These are phyloP conservation scores for Aspergillus costaricaensis DNA, from an alignment of 2,329 filamentous ascomycete genomes.

Conservation along the genomic window DNA sequence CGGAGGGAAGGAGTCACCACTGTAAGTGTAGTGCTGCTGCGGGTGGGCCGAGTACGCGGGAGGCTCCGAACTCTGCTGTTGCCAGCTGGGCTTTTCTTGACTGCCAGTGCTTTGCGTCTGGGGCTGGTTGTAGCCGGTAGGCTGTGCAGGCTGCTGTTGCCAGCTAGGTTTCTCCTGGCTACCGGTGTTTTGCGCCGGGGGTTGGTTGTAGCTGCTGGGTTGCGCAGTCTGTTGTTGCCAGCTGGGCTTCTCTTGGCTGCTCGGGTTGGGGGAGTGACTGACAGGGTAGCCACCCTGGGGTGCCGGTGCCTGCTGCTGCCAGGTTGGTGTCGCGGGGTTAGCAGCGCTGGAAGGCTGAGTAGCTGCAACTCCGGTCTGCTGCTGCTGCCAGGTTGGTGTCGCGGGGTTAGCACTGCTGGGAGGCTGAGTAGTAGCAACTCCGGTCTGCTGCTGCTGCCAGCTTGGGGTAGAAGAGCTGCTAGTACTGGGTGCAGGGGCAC, in stretches of 20 bases:
- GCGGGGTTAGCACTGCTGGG: neutral
- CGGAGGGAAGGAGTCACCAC: conserved; percentile 41
- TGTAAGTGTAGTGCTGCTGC: conserved; percentile 30
- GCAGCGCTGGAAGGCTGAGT: conserved; percentile 5
- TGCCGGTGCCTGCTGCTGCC: conserved; percentile 10
- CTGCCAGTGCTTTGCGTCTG: conserved; percentile 8
- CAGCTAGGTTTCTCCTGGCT: conserved; percentile 8
- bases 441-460: conserved; percentile 10
- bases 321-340: neutral
- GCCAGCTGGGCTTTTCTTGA: conserved; percentile 7
- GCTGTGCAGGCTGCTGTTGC: conserved; percentile 8
- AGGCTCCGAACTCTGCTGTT: neutral
- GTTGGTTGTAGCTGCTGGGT: conserved; percentile 3
- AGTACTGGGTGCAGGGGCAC: neutral
- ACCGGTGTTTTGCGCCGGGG: neutral
- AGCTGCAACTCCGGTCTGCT: conserved; percentile 4
- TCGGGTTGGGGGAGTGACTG: neutral
- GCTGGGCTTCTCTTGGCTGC: conserved; percentile 7
- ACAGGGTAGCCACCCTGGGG: conserved; percentile 9
- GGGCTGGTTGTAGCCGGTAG: conserved; percentile 1
- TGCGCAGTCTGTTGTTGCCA: conserved; percentile 10
- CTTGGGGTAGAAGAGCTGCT: conserved; percentile 3
- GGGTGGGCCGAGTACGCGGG: conserved; percentile 6
- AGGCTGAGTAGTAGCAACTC: conserved; percentile 4
- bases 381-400: conserved; percentile 4